Base-by-base conservation (phyloP, 805 yeast species). In the Myxozyma nipponensis region DNA sequence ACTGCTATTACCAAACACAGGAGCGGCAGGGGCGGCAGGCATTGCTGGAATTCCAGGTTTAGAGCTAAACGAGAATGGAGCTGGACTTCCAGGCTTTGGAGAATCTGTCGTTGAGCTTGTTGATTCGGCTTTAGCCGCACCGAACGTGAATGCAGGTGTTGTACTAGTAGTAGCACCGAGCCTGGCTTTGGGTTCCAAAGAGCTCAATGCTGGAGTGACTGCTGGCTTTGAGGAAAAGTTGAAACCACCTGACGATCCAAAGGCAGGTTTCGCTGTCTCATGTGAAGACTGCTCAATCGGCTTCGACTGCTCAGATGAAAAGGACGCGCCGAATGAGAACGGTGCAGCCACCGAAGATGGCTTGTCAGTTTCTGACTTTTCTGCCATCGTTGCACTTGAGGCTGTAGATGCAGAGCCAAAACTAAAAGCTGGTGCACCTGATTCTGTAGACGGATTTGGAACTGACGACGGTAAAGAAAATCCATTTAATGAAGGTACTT, bases 281-380 rank as follows among this genome's bases (percentile, higher is more conserved):
- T n/a, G n/a, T n/a, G n/a, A n/a, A n/a, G n/a, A n/a, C 13, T 28
- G 7, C 32, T 28, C 32, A 13, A 9, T 13, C 32, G 32, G 32
- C 13, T 28, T 28, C 13, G 32, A 7, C 32, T 28, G 13, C 32
- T 7, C 13, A 28, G 32, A 28, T 28, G 7, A 9, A 28, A 7
- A 7, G 13, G 7, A 9, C 32, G 32, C 32, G 13, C 32, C 32
- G 13, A 28, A 28, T 9, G 32, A 28, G 42, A 49, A 40, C 7
- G 53, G 36, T 32, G 44, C 44, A 9, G 17, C 38, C 6, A 28
- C 19, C 22, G 52, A 22, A n/a, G 53, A 26, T 13, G 41, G n/a
- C n/a, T n/a, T n/a, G n/a, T n/a, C n/a, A n/a, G n/a, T n/a, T n/a
- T n/a, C n/a, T n/a, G n/a, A n/a, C n/a, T n/a, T n/a, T n/a, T n/a